phyloP scores from a whole-genome alignment of 2,329 filamentous ascomycete species.

The Claviceps sorghi region DNA sequence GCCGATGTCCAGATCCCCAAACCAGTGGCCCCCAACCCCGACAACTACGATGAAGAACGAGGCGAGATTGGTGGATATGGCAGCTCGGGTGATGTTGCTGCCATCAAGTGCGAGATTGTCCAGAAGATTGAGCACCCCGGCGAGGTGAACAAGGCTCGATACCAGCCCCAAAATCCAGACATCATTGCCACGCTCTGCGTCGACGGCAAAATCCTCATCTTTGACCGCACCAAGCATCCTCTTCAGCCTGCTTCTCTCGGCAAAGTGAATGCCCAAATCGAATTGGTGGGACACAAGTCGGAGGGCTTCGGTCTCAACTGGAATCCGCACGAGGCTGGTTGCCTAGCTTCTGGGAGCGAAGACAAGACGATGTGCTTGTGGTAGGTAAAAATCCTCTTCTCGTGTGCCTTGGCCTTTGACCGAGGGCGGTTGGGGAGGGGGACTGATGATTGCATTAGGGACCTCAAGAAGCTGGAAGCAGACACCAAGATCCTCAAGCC shows the following conservation, averaged over 20 bases:
- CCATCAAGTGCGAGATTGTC: conserved; percentile 78
- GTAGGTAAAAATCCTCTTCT: conserved; percentile 31
- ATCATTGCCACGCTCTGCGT: conserved; percentile 88
- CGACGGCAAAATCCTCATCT: conserved; percentile 78
- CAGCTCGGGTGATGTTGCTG: conserved; percentile 51
- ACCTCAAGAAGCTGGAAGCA: conserved; percentile 61
- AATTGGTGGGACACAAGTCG: conserved; percentile 67
- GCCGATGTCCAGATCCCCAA: conserved; percentile 89
- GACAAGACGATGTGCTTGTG: conserved; percentile 85
- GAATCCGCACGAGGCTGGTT: conserved; percentile 72
- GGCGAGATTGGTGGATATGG: conserved; percentile 93
- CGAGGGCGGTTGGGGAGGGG: not conserved
- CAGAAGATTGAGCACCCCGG: conserved; percentile 94
- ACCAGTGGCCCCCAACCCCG: conserved; percentile 53
- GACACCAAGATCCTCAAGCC: conserved; percentile 57
- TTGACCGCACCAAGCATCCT: conserved; percentile 89
- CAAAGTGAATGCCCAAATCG: conserved; percentile 66
- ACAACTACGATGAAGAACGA: conserved; percentile 80
- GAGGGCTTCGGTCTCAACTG: conserved; percentile 91
- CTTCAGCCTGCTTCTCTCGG: conserved; percentile 50
- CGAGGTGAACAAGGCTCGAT: conserved; percentile 96
- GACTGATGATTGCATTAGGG: conserved; percentile 34
- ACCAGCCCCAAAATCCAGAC: conserved; percentile 94
- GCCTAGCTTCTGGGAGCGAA: conserved; percentile 79
- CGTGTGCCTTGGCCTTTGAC: not conserved